These are phyloP conservation scores for Fistulina hepatica DNA, from an alignment of 1,284 basidiomycete species.

Conservation along the genomic window DNA sequence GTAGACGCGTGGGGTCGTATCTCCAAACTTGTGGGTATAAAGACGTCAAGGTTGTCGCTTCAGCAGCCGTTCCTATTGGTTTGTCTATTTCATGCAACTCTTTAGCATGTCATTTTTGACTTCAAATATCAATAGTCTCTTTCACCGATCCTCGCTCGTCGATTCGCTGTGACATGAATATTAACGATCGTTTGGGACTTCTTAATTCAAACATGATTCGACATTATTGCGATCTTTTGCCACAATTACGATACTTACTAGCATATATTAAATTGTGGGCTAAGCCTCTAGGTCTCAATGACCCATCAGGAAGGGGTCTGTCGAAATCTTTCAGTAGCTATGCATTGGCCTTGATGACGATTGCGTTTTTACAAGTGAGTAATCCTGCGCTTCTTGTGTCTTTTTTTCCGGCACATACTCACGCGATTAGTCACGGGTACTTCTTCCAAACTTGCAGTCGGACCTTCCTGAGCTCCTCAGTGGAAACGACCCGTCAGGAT, in stretches of 20 bases:
- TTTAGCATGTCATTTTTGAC: conserved; percentile 5
- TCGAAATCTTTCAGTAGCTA: conserved; percentile 52
- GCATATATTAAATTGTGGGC: conserved; percentile 44
- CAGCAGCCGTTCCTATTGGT: conserved; percentile 45
- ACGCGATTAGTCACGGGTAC: too few species aligned
- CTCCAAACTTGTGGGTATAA: too few species aligned
- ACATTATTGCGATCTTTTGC: conserved; percentile 34
- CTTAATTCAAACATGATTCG: conserved; percentile 39
- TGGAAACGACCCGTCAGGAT: too few species aligned
- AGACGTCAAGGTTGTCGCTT: conserved; percentile 22
- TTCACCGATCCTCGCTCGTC: conserved; percentile 28
- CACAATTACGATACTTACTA: conserved; percentile 32
- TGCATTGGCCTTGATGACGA: conserved; percentile 45
- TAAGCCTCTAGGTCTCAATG: conserved; percentile 36
- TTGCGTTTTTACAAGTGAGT: conserved; percentile 43
- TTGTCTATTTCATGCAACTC: conserved; percentile 7
- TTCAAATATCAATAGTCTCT: conserved; percentile 2
- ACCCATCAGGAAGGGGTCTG: too few species aligned
- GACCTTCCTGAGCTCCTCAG: too few species aligned
- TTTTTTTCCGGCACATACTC: too few species aligned
- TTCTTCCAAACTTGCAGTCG: too few species aligned
- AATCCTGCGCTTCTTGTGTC: too few species aligned
- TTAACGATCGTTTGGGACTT: conserved; percentile 46
- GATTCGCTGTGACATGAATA: conserved; percentile 42
- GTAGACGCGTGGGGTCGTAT: too few species aligned